Evolutionary conservation across 495 filamentous ascomycete species (phyloP).

Genomic region (Talaromyces ruber): DNA sequence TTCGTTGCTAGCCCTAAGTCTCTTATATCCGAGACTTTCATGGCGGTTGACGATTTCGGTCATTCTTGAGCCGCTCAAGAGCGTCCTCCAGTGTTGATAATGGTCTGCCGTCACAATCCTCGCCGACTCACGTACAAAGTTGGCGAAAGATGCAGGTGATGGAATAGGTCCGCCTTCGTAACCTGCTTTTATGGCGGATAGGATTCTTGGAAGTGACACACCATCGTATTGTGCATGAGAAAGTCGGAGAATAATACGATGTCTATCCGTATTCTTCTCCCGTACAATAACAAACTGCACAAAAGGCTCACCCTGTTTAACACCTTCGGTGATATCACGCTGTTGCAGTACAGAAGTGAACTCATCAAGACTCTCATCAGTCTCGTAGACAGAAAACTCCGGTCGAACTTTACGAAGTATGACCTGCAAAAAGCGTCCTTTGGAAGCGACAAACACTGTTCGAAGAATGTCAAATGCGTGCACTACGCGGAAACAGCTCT

Average conservation of each 20-base stretch:
- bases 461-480: constrained; percentile 58
- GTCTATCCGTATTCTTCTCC: constrained; percentile 33
- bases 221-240: constrained; percentile 74
- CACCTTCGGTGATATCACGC: constrained; percentile 38
- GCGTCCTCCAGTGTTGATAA: constrained; percentile 41
- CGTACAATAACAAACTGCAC: constrained; percentile 53
- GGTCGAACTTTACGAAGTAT: constrained; percentile 47
- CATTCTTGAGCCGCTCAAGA: constrained; percentile 38
- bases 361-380: constrained; percentile 40
- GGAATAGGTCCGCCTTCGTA: constrained; percentile 42
- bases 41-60: constrained; percentile 31
- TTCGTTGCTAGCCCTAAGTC: constrained; percentile 26
- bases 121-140: constrained; percentile 46
- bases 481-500: constrained; percentile 34
- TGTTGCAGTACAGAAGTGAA: constrained; percentile 42
- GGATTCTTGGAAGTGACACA: constrained; percentile 54
- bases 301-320: constrained; percentile 53
- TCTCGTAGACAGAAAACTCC: constrained; percentile 44
- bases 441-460: constrained; percentile 56
- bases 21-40: constrained; percentile 27
- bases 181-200: constrained; percentile 42
- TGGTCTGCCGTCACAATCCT: constrained; percentile 38
- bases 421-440: constrained; percentile 51
- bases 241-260: constrained; percentile 56
- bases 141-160: constrained; percentile 44